Base-by-base conservation (phyloP, 352 stramenopile species). In the Phytophthora macrochlamydospora region DNA sequence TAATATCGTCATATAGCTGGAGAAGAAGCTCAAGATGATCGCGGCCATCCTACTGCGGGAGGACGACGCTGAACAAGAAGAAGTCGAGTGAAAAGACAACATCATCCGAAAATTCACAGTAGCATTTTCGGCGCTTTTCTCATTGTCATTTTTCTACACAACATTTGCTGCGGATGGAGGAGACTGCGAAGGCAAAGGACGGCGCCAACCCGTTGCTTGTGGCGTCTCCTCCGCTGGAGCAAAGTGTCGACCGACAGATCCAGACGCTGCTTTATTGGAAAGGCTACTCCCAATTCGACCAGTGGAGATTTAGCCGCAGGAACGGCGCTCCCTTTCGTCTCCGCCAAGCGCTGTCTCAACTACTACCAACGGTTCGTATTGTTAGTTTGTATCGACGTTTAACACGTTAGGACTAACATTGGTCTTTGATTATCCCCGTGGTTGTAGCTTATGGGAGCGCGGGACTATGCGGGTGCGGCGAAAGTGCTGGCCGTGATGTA, bases 401-500 rank as follows among this genome's bases (percentile, higher is more conserved):
- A 24, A 24, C 18, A 24, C 18, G 18, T 24, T 24, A 24, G 18
- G 18, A 24, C 70, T 71, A 7, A 2, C 45, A 7, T 45, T 32
- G 24, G 4, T 38, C 46, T 37, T 53, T 8, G 24, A 11, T 31
- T 53, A 24, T 24, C 18, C 18, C 0, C 37, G 31, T 38, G 42
- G 44, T 31, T 52, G 48, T 50, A 95, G 87, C 62, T 95, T 4
- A 62, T 92, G 11, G 82, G 81, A 7, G 87, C 76, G 59, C 71
- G 87, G 49, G 87, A 95, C 52, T 95, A 87, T 65, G 75, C 65
- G 33, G 87, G 82, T 1, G 87, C 85, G 2, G 79, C 83, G 28
- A 80, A 89, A 62, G 79, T 91, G 7, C 63, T 95, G 24, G 73
- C 75, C 0, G 61, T 91, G 8, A 63, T 95, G 32, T 95, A 92